A percentile compares a stretch with the other conserved stretches of the same genome.
Conservation (phyloP, 1,284 basidiomycete species). For the Melampsora americana region DNA sequence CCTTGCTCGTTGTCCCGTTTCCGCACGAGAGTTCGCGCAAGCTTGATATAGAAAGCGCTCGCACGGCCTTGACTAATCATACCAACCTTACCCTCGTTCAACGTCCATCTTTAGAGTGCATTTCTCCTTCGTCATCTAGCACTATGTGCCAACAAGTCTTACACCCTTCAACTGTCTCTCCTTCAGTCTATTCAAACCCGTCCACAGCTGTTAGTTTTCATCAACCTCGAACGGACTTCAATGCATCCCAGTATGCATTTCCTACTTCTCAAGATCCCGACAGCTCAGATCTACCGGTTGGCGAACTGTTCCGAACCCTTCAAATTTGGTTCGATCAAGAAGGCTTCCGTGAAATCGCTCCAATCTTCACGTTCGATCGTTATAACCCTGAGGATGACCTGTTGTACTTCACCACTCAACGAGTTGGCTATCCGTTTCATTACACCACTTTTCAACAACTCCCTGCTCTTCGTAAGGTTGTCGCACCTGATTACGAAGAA, state of each 20-base stretch:
- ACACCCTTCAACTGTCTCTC: slow-evolving; percentile 37
- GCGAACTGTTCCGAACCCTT: slow-evolving; percentile 41
- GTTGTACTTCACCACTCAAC: slow-evolving; percentile 38
- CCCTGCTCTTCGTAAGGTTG: slow-evolving; percentile 41
- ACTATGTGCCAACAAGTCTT: slow-evolving; percentile 38
- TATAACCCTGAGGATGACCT: slow-evolving; percentile 32
- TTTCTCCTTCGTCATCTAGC: slow-evolving; percentile 13
- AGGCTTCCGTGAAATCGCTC: slow-evolving; percentile 41
- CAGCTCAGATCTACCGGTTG: slow-evolving; percentile 26
- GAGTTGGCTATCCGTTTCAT: slow-evolving; percentile 41
- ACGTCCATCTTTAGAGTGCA: slow-evolving; percentile 8
- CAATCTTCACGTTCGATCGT: slow-evolving; percentile 32
- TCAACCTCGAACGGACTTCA: not conserved
- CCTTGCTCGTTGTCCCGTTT: slow-evolving; percentile 10
- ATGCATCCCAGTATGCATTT: slow-evolving; percentile 10
- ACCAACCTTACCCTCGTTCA: not conserved
- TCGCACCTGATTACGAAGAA: slow-evolving; percentile 44
- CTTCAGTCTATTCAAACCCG: slow-evolving; percentile 23
- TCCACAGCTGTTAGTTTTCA: slow-evolving; percentile 11
- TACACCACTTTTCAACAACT: slow-evolving; percentile 40
- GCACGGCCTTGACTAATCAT: slow-evolving; percentile 1
- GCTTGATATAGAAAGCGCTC: slow-evolving; percentile 8
- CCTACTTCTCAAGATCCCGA: slow-evolving; percentile 13
- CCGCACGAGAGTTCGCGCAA: not conserved
- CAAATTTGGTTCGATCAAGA: slow-evolving; percentile 45